Base-by-base conservation (phyloP, 1,139 yeast genomes). In the Blastobotrys capitulatus region DNA sequence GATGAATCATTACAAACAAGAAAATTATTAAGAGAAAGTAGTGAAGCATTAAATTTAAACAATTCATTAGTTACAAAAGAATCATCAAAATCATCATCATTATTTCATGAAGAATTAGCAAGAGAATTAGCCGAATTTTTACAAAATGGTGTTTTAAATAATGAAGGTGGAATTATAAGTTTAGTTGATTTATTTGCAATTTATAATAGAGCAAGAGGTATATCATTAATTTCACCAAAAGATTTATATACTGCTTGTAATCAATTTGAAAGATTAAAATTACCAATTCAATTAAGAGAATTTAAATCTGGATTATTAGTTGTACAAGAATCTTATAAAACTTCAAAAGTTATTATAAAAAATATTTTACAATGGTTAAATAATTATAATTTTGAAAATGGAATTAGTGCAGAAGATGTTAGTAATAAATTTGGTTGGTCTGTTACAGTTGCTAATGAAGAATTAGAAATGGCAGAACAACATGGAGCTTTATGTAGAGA, bases 391-490 rank as follows among this genome's bases (percentile, higher is more conserved):
- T 5, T 4, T 22, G 60, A 55, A 6, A 51, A 56, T 18, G 86
- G 77, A 0, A 66, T 71, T n/a, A 62, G 71, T 2, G 69, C 72
- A 4, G 65, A 68, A 38, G 72, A 78, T 47, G 72, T 79, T 13
- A 76, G 83, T 53, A 77, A 78, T 48, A 76, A 75, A 54, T 75
- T 83, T 54, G 71, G 72, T 34, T 86, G 94, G 90, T 81, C 90
- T 16, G 73, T 82, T 40, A 78, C 80, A 31, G 80, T 87, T 16
- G 76, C 90, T 2, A 72, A 71, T 15, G 94, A 86, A 60, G 87
- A 86, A 55, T 65, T 87, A 16, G 80, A 79, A 49, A 70, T 74
- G 52, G 81, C 86, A 22, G 76, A 85, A 34, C 74, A 72, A 7
- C 62, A 67, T 2, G 92, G 89, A 0, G 66, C 67, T 1, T 61